Evolutionary conservation across 2,329 filamentous ascomycete species (phyloP), one percentile per base, ranked within the genome.

Genomic region (Cercospora sesami): DNA sequence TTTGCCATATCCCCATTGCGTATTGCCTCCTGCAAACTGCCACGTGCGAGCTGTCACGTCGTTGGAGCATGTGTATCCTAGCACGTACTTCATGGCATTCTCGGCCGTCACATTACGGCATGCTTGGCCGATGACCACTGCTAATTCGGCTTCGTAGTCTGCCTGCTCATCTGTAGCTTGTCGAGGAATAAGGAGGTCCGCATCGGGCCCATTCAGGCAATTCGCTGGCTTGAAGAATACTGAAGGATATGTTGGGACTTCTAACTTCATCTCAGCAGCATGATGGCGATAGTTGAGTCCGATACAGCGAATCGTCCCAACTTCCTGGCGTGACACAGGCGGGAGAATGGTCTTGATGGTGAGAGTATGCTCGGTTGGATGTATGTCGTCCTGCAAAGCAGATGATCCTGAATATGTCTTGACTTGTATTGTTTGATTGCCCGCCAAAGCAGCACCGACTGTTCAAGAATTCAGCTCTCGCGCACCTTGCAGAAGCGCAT

Each of bases 251-350:
- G 64, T 67, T 14, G 68, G 64, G 14, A 69, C 31, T 23, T 55
- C 18, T 21, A 69, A 30, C 7, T 65, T 55, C 58, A 65, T 65
- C 48, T 69, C 62, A n/a, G 36, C 36, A 4, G 62, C 59, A 60
- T 67, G 65, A 18, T 64, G 53, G 18, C 62, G 31, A 72, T 88
- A 89, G 72, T 89, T 89, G 30, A 89, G 73, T 0, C 87, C 87
- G 12, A 88, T 82, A 71, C 87, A 89, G 18, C 86, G 78, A 5
- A 89, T 72, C 51, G 87, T 86, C 0, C 85, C 83, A 0, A 88
- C 83, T 60, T 87, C 84, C 2, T 78, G 74, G 10, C 74, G 76
- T 0, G 82, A 78, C 33, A 89, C 73, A 0, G 86, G 86, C 0
- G 84, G 84, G 0, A 89, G 79, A 0, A 89, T 74, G 59, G 78